Conservation (phyloP, 2,329 filamentous ascomycete species). For the Penicillium vulpinum region DNA sequence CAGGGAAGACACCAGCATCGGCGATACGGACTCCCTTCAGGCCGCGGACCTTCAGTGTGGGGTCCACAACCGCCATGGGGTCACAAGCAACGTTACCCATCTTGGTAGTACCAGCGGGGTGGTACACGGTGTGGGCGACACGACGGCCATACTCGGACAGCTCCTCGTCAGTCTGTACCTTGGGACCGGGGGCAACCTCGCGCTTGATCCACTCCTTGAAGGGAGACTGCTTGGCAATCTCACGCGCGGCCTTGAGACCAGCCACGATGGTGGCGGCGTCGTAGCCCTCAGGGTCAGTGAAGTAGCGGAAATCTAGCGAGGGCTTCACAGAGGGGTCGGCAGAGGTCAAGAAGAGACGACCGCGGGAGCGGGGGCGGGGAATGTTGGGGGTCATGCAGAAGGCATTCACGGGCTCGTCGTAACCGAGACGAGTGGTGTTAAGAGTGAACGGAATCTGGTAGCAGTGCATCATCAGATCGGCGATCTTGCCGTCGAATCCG, state of each 20-base stretch:
- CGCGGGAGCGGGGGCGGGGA: slow-evolving; percentile 75
- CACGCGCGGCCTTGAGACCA: slow-evolving; percentile 74
- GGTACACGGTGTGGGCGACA: slow-evolving; percentile 85
- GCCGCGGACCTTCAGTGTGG: slow-evolving; percentile 69
- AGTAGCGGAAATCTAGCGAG: slow-evolving; percentile 84
- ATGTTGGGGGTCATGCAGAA: slow-evolving; percentile 96
- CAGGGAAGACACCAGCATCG: slow-evolving; percentile 84
- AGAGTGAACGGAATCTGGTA: slow-evolving; percentile 92
- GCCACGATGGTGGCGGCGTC: slow-evolving; percentile 78
- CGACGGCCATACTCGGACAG: slow-evolving; percentile 78
- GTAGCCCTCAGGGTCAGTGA: slow-evolving; percentile 82
- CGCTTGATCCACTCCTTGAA: slow-evolving; percentile 82
- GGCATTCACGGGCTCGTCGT: slow-evolving; percentile 68
- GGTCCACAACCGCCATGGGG: slow-evolving; percentile 75
- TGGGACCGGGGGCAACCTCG: slow-evolving; percentile 75
- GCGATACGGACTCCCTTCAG: slow-evolving; percentile 75
- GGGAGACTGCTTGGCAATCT: slow-evolving; percentile 71
- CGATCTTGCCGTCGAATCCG: slow-evolving; percentile 69
- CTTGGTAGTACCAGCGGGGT: slow-evolving; percentile 84
- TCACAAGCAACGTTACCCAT: slow-evolving; percentile 76
- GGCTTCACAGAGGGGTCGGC: slow-evolving; percentile 75
- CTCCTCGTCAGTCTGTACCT: slow-evolving; percentile 73
- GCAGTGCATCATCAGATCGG: slow-evolving; percentile 95
- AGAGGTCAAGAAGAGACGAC: slow-evolving; percentile 74
- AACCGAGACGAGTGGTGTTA: slow-evolving; percentile 80